Percentiles rank a stretch among this genome's conserved stretches.
Evolutionary conservation across 2,329 filamentous ascomycete species (phyloP).

Genomic region (Cladophialophora carrionii): DNA sequence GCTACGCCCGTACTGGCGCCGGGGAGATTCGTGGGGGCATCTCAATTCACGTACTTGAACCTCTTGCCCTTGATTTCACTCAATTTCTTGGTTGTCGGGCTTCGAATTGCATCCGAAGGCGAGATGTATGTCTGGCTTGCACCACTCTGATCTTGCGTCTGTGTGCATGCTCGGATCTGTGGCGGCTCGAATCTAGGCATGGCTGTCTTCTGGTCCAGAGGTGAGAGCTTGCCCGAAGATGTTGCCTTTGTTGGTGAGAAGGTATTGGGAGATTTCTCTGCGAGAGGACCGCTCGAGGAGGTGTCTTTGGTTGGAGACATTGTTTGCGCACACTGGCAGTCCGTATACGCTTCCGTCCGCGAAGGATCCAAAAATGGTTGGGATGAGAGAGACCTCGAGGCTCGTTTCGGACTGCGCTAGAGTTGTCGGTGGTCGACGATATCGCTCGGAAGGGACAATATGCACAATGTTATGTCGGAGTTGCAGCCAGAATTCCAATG

Average conservation of each 20-base stretch:
- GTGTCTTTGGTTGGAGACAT: conserved; percentile 29
- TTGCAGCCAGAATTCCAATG: neutral
- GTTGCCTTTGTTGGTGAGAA: conserved; percentile 28
- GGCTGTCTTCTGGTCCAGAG: conserved; percentile 15
- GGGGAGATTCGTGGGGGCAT: neutral
- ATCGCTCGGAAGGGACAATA: neutral
- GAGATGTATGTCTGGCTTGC: conserved; percentile 49
- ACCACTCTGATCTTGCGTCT: conserved; percentile 3
- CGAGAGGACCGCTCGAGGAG: conserved; percentile 12
- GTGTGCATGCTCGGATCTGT: neutral
- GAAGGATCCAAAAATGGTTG: neutral
- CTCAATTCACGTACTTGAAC: conserved; percentile 41
- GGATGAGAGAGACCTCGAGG: neutral
- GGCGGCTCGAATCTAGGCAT: conserved; percentile 23
- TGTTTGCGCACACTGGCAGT: neutral
- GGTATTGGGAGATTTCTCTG: conserved; percentile 30
- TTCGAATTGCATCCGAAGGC: conserved; percentile 55
- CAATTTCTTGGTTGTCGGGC: conserved; percentile 55
- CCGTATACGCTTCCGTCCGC: neutral
- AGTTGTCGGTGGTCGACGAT: neutral
- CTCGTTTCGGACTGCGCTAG: neutral
- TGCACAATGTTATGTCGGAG: neutral
- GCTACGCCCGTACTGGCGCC: neutral
- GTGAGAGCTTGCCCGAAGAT: conserved; percentile 11
- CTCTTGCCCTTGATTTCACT: conserved; percentile 55